Conservation (phyloP, 176 grass and related monocot species). For the Juncus effusus region DNA sequence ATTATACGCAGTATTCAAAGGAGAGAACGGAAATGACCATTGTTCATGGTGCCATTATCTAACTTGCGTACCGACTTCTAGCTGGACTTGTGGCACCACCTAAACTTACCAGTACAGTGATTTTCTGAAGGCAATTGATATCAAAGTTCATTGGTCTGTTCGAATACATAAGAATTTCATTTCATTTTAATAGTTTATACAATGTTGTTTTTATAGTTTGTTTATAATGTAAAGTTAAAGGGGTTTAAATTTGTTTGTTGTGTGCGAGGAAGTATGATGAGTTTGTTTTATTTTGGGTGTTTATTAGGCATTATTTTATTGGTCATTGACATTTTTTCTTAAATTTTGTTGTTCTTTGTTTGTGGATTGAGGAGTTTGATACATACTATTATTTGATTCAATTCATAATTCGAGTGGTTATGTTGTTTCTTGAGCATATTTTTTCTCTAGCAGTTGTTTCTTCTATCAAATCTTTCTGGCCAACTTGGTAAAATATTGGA, state of each 20-base stretch:
- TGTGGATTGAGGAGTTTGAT: background rate
- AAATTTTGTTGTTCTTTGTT: background rate
- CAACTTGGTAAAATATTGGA: no score
- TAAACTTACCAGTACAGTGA: constrained; percentile 27
- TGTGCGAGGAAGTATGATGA: constrained; percentile 2
- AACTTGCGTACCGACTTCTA: constrained; percentile 59
- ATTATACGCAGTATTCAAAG: constrained; percentile 50
- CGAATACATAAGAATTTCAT: constrained; percentile 23
- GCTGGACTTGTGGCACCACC: constrained; percentile 61
- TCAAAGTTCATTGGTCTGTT: constrained; percentile 19
- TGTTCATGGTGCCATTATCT: constrained; percentile 89
- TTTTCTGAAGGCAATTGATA: background rate
- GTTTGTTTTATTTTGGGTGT: background rate
- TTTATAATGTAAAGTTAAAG: constrained; percentile 30
- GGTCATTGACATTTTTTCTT: constrained; percentile 6
- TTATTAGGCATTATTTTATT: constrained; percentile 6
- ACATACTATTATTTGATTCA: no score
- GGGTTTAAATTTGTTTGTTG: constrained; percentile 1
- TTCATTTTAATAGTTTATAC: background rate
- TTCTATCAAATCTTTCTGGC: no score
- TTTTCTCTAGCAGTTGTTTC: no score
- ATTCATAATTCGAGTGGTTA: no score
- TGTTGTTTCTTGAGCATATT: no score
- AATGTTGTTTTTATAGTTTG: background rate
- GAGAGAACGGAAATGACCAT: constrained; percentile 61